Evolutionary conservation across 2,329 filamentous ascomycete species (phyloP).

Genomic region (Colletotrichum theobromicola): DNA sequence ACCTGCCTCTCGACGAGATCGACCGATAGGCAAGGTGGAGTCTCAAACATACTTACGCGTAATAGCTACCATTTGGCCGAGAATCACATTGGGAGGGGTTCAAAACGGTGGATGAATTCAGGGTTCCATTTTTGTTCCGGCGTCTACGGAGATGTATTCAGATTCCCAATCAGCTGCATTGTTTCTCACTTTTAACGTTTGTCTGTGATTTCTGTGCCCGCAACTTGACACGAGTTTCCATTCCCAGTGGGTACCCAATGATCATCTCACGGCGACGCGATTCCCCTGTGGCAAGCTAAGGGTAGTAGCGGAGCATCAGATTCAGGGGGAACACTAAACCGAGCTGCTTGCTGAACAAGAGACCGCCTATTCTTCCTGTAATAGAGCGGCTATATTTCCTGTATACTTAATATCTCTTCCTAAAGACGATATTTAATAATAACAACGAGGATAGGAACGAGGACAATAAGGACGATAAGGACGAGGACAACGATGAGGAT

Average conservation of each 20-base stretch:
- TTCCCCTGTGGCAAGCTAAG: background rate
- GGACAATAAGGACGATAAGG: too few species aligned
- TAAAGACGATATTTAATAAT: too few species aligned
- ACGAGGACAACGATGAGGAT: too few species aligned
- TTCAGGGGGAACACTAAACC: background rate
- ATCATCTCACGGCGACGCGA: background rate
- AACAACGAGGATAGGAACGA: too few species aligned
- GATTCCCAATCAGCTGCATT: conserved; percentile 11
- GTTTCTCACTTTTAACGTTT: background rate
- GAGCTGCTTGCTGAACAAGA: background rate
- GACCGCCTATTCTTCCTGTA: too few species aligned
- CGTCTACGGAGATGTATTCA: conserved; percentile 16
- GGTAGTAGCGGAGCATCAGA: background rate
- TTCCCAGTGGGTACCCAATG: background rate
- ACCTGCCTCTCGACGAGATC: conserved; percentile 78
- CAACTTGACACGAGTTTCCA: background rate
- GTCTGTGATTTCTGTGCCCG: background rate
- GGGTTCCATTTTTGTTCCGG: conserved; percentile 17
- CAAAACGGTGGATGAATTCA: conserved; percentile 1
- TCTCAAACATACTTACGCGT: conserved; percentile 6
- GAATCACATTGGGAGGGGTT: background rate
- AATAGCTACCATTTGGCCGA: background rate
- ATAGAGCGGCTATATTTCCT: too few species aligned
- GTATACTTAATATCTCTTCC: too few species aligned
- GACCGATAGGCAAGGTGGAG: conserved; percentile 55